phyloP scores from a whole-genome alignment of 768 basidiomycete species.

The Termitomyces titanicus region DNA sequence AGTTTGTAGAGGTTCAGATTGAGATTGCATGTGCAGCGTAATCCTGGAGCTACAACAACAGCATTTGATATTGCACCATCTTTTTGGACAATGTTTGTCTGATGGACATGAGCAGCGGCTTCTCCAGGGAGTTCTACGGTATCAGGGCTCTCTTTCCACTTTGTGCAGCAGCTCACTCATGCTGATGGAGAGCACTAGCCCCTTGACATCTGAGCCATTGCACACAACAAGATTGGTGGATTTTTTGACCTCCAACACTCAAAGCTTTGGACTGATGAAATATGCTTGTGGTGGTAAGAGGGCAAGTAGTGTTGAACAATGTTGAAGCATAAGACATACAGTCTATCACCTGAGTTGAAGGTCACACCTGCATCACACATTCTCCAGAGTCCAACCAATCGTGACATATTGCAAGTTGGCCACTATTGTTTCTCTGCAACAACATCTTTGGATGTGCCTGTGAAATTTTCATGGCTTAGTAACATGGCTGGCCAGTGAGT shows the following conservation, averaged over 20 bases:
- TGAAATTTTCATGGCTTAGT: too few relatives aligned
- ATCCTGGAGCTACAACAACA: not conserved
- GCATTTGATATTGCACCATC: not conserved
- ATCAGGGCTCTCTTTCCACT: constrained; percentile 11
- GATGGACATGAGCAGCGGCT: constrained; percentile 22
- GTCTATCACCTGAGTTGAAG: too few relatives aligned
- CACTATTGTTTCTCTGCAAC: too few relatives aligned
- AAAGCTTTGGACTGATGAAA: not conserved
- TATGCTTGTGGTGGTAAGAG: too few relatives aligned
- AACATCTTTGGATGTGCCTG: too few relatives aligned
- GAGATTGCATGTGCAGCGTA: constrained; percentile 11
- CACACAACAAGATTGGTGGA: not conserved
- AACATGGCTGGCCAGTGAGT: too few relatives aligned
- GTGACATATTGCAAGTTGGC: too few relatives aligned
- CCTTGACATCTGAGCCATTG: not conserved
- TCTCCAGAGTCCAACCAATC: too few relatives aligned
- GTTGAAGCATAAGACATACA: not conserved
- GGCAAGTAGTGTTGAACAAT: not conserved
- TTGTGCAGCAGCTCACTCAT: not conserved
- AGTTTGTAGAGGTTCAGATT: constrained; percentile 34
- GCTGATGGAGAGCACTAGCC: not conserved
- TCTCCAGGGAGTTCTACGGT: constrained; percentile 37
- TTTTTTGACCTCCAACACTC: not conserved
- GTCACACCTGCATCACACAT: too few relatives aligned
- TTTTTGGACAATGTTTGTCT: not conserved